Conservation (phyloP, 352 stramenopile species). For the Aphanomyces stellatus region DNA sequence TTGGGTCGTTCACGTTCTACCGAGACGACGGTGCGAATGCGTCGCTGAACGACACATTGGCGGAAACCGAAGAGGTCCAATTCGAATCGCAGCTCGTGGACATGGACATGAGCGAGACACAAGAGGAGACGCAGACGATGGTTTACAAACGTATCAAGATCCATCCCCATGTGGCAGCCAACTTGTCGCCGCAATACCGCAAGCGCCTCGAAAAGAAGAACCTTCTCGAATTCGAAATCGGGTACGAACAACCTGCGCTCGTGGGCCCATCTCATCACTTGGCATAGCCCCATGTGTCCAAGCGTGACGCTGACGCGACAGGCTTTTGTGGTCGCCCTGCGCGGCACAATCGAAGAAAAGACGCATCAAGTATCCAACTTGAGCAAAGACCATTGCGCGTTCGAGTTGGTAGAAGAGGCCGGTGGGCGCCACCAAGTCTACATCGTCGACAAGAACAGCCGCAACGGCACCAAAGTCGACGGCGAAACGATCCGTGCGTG, state of each 20-base stretch:
- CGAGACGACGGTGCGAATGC: not conserved
- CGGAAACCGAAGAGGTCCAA: conserved; percentile 5
- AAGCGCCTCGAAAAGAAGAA: not conserved
- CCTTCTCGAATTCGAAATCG: conserved; percentile 4
- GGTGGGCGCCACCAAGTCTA: conserved; percentile 34
- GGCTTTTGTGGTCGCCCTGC: conserved; percentile 39
- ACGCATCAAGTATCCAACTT: conserved; percentile 49
- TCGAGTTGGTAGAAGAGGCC: conserved; percentile 43
- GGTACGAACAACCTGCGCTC: not conserved
- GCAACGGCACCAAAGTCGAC: conserved; percentile 65
- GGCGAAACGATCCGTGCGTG: conserved; percentile 24
- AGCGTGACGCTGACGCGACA: conserved; percentile 51
- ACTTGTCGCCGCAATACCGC: not conserved
- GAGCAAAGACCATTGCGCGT: conserved; percentile 48
- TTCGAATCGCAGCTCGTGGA: not conserved
- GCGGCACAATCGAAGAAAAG: not conserved
- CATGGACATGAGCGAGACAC: not conserved
- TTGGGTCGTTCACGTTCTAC: not conserved
- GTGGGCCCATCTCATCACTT: not conserved
- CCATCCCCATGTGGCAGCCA: not conserved
- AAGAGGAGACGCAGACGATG: not conserved
- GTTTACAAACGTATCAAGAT: conserved; percentile 4
- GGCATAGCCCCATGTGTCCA: not conserved
- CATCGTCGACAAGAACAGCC: conserved; percentile 62
- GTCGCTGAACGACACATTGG: not conserved